phyloP scores from a whole-genome alignment of 768 basidiomycete species.

The Termitomyces sp. region DNA sequence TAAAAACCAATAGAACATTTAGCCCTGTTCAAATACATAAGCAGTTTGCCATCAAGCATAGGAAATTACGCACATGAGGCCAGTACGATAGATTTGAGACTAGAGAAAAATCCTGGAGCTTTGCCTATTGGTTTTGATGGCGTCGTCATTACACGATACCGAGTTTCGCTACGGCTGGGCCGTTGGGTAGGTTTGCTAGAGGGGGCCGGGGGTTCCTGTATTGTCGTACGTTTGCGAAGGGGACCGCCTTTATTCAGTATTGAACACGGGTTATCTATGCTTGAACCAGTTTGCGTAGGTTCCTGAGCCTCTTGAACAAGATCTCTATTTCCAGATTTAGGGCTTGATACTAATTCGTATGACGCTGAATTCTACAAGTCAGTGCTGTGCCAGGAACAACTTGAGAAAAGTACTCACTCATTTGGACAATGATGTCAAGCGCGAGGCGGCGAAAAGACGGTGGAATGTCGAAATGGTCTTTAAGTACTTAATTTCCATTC shows the following conservation, averaged over 20 bases:
- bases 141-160: conserved; percentile 30
- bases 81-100: conserved; percentile 51
- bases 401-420: background rate
- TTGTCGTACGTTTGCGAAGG: conserved; percentile 11
- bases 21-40: conserved; percentile 43
- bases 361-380: background rate
- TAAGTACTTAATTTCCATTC: no score
- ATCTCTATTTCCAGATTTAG: conserved; percentile 1
- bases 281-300: background rate
- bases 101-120: conserved; percentile 43
- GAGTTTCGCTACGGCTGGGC: conserved; percentile 15
- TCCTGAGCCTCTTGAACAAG: background rate
- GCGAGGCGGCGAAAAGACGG: no score
- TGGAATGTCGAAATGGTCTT: no score
- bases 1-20: conserved; percentile 69
- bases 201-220: background rate
- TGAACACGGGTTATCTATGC: background rate
- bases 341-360: conserved; percentile 7
- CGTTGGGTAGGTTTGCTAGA: background rate
- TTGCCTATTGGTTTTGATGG: conserved; percentile 40
- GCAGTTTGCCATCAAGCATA: background rate
- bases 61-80: conserved; percentile 51
- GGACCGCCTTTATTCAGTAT: background rate
- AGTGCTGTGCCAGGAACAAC: background rate
- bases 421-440: background rate